Base-by-base conservation (phyloP, 805 yeast species). In the Pichia exigua region DNA sequence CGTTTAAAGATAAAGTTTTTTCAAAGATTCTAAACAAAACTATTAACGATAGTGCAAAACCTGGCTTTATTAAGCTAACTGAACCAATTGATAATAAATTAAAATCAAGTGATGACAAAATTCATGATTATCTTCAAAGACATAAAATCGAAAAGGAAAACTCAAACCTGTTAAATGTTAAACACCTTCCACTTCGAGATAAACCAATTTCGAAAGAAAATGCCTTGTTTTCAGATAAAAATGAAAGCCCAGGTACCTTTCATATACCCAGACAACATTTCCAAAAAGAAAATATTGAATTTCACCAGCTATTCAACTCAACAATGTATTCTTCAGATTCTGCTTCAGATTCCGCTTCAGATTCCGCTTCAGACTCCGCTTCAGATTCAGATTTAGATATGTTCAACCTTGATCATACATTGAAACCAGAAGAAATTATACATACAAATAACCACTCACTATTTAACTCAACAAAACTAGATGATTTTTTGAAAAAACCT, bases 251-350 rank as follows among this genome's bases (percentile, higher is more conserved):
- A 35, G 11, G 20, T 35, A 35, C 39, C 8, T 35, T 35, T 10
- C 20, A 35, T 42, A 18, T 42, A 28, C 52, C 52, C n/a, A 42
- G 44, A 20, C 30, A 49, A n/a, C 32, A 39, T 10, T 18, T 32
- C 12, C 43, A 49, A 12, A 6, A 10, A 4, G n/a, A 46, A 41
- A 45, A 49, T 20, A 7, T 41, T 2, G 17, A 45, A 21, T 45
- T 49, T 49, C 46, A 42, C 22, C 39, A 35, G 5, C 9, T 2
- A 17, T 35, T 35, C 20, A n/a, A 35, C 17, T 35, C 39, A 7
- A 20, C 39, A 17, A 35, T 35, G 39, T 35, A 35, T n/a, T 35
- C 39, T n/a, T 35, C 39, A 35, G 39, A n/a, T 17, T 17, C 39
- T n/a, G 17, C 39, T 8, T 35, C 39, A 35, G 39, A n/a, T 17